Evolutionary conservation across 805 yeast genomes (phyloP).

Genomic region (Spathaspora arborariae): DNA sequence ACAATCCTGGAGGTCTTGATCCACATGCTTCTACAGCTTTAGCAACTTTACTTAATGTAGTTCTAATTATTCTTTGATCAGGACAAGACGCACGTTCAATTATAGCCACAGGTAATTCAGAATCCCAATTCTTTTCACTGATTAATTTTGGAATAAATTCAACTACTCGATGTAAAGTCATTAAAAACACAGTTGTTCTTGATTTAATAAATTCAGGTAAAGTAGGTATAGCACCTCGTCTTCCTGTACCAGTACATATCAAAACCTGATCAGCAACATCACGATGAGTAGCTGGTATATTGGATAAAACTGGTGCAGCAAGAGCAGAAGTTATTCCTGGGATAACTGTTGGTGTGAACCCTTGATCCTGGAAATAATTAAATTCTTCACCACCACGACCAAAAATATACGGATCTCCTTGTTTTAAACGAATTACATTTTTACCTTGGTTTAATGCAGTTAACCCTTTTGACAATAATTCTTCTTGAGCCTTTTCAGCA

Average conservation of each 20-base stretch:
- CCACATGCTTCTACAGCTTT: conserved; percentile 75
- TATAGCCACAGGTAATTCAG: conserved; percentile 71
- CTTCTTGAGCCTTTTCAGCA: conserved; percentile 90
- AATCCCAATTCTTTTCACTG: conserved; percentile 57
- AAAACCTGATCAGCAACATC: conserved; percentile 90
- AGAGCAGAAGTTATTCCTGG: conserved; percentile 91
- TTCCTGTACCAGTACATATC: conserved; percentile 92
- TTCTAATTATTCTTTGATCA: conserved; percentile 81
- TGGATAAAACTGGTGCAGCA: conserved; percentile 78
- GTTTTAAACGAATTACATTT: conserved; percentile 84
- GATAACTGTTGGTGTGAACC: conserved; percentile 67
- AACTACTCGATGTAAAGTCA: conserved; percentile 79
- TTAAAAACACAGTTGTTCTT: conserved; percentile 81
- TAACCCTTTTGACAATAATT: conserved; percentile 70
- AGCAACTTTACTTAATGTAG: conserved; percentile 62
- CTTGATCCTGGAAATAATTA: conserved; percentile 61
- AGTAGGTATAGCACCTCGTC: conserved; percentile 75
- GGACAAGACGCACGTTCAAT: conserved; percentile 92
- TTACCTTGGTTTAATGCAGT: conserved; percentile 60
- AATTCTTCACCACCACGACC: conserved; percentile 97
- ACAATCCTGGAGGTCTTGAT: conserved; percentile 87
- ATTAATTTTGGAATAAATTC: conserved; percentile 49
- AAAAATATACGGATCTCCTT: conserved; percentile 95
- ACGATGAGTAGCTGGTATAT: conserved; percentile 88
- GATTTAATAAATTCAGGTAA: conserved; percentile 69